Conservation (phyloP, 2,329 filamentous ascomycete species). For the Leptodontidium sp. region DNA sequence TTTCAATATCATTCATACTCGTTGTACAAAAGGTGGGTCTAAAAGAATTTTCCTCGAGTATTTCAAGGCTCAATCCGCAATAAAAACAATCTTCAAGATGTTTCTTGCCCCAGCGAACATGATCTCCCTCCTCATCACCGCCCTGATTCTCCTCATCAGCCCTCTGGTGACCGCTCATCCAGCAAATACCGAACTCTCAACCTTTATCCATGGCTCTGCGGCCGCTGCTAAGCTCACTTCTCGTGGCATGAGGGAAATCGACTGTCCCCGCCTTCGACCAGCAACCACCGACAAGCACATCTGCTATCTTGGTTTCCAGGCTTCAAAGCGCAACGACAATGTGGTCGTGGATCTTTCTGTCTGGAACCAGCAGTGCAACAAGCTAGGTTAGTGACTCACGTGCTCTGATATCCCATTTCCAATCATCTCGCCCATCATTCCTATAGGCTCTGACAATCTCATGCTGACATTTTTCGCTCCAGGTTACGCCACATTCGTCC, state of each 20-base stretch:
- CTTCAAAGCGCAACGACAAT: not conserved
- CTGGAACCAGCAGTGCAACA: not conserved
- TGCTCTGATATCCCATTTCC: not conserved
- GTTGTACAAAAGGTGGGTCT: too few species aligned
- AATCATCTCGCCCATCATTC: too few species aligned
- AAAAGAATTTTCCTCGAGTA: not conserved
- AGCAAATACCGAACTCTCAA: not conserved
- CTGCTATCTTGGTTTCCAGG: constrained; percentile 5
- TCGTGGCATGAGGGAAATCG: not conserved
- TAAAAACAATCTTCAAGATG: not conserved
- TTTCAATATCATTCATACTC: too few species aligned
- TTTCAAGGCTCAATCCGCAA: not conserved
- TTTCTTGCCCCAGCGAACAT: not conserved
- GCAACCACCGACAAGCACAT: not conserved
- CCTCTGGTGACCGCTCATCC: not conserved
- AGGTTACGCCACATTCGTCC: constrained; percentile 3
- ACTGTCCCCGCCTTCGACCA: not conserved
- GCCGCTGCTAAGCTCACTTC: not conserved
- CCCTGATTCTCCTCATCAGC: not conserved
- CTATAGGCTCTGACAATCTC: not conserved
- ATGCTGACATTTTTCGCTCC: not conserved
- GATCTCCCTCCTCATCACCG: too few species aligned
- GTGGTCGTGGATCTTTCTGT: constrained; percentile 7
- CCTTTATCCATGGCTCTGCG: not conserved
- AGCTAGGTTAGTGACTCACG: not conserved